Evolutionary conservation across 2,329 filamentous ascomycete species (phyloP).

Genomic region (Clonostachys rosea): DNA sequence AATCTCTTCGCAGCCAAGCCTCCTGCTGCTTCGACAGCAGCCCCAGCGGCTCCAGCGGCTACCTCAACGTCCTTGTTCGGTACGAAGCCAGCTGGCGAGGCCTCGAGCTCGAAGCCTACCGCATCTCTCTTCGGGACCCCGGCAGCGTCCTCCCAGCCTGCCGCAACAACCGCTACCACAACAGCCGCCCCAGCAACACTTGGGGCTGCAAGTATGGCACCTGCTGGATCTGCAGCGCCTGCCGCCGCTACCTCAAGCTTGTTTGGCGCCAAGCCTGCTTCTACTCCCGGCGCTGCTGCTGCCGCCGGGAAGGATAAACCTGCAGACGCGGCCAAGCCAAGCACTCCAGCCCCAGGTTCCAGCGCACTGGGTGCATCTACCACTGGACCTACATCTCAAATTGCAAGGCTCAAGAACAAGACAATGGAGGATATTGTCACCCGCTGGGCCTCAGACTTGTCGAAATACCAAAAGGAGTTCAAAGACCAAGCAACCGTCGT

Average conservation of each 20-base stretch:
- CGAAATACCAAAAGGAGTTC: conserved; percentile 96
- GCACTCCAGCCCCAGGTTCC: conserved; percentile 19
- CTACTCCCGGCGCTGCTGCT: conserved; percentile 8
- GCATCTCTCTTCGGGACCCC: conserved; percentile 14
- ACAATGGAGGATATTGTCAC: conserved; percentile 99
- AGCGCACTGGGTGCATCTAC: conserved; percentile 66
- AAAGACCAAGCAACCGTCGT: conserved; percentile 85
- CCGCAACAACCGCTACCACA: conserved; percentile 7
- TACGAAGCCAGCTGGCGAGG: conserved; percentile 9
- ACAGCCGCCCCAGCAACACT: conserved; percentile 18
- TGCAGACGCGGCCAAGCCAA: conserved; percentile 19
- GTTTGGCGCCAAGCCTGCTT: conserved; percentile 22
- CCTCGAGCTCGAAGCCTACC: conserved; percentile 20
- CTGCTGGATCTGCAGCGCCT: conserved; percentile 9
- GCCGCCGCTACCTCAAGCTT: conserved; percentile 18
- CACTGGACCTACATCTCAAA: conserved; percentile 73
- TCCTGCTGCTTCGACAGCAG: conserved; percentile 16
- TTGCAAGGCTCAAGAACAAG: conserved; percentile 93
- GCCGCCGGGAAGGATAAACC: conserved; percentile 10
- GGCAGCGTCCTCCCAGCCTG: conserved; percentile 3
- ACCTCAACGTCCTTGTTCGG: conserved; percentile 19
- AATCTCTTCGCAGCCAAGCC: conserved; percentile 26
- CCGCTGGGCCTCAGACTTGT: conserved; percentile 89
- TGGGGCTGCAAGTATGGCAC: conserved; percentile 7
- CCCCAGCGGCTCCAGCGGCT: conserved; percentile 18